These are phyloP conservation scores for Arabidopsis arenosa DNA, from an alignment of 345 rosid species.

Conservation along the genomic window DNA sequence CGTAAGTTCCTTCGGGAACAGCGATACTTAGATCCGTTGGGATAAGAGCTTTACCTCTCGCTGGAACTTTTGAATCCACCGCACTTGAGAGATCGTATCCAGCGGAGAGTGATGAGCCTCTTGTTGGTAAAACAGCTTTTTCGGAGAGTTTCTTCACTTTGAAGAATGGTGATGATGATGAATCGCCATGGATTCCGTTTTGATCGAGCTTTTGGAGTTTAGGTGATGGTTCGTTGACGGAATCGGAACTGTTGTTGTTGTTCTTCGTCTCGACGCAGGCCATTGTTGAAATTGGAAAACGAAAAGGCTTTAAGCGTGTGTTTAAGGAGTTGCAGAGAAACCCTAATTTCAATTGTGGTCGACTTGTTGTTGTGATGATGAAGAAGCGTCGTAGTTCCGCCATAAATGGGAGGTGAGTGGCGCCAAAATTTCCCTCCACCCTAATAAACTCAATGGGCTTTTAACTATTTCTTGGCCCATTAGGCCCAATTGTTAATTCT, in stretches of 20 bases:
- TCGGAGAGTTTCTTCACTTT: slow-evolving; percentile 78
- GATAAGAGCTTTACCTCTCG: slow-evolving; percentile 79
- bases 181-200: slow-evolving; percentile 44
- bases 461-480: slow-evolving; percentile 10
- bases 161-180: slow-evolving; percentile 32
- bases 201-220: slow-evolving; percentile 58
- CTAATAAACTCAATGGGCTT: slow-evolving; percentile 4
- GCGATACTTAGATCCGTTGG: slow-evolving; percentile 83
- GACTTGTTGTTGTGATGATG: background rate
- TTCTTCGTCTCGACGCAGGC: slow-evolving; percentile 27
- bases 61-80: slow-evolving; percentile 66
- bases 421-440: slow-evolving; percentile 50
- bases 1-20: slow-evolving; percentile 73
- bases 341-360: slow-evolving; percentile 41
- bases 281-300: slow-evolving; percentile 16
- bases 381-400: slow-evolving; percentile 31
- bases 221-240: slow-evolving; percentile 41
- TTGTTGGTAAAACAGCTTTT: slow-evolving; percentile 70
- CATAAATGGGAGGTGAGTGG: slow-evolving; percentile 39
- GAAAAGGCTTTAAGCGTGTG: background rate
- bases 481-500: slow-evolving; percentile 8
- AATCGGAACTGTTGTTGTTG: slow-evolving; percentile 40
- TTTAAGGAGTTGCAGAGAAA: slow-evolving; percentile 8
- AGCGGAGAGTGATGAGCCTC: slow-evolving; percentile 76
- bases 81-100: slow-evolving; percentile 91